A percentile compares a stretch with the other conserved stretches of the same genome.
phyloP scores from a whole-genome alignment of 2,329 filamentous ascomycete species.

The Cytospora paraplurivora region DNA sequence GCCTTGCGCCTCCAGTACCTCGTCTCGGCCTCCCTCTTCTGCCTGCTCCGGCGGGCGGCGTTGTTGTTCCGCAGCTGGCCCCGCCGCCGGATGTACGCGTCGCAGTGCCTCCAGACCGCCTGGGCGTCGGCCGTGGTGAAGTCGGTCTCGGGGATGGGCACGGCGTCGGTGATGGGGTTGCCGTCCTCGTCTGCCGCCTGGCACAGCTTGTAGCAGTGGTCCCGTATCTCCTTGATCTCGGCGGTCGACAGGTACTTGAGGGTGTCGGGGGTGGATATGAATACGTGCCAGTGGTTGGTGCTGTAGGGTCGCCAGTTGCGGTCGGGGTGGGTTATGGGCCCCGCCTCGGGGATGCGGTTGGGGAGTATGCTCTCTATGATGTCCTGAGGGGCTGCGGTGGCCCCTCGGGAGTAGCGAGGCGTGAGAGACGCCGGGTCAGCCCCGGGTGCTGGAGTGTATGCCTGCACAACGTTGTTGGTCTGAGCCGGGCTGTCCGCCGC shows the following conservation, averaged over 20 bases:
- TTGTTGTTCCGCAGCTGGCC: conserved; percentile 27
- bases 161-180: neutral
- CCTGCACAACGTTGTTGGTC: neutral
- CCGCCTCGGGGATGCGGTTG: conserved; percentile 18
- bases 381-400: neutral
- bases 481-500: neutral
- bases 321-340: conserved; percentile 19
- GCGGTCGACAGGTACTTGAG: conserved; percentile 20
- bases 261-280: conserved; percentile 5
- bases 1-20: conserved; percentile 24
- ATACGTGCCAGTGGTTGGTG: conserved; percentile 24
- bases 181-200: neutral
- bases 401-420: neutral
- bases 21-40: conserved; percentile 22
- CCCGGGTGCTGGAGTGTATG: neutral
- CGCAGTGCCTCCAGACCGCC: conserved; percentile 26
- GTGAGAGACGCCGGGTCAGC: neutral
- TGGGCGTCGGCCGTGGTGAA: conserved; percentile 22
- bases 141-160: neutral
- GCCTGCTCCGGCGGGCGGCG: conserved; percentile 19
- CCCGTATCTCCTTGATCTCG: conserved; percentile 26
- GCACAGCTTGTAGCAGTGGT: conserved; percentile 24
- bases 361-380: conserved; percentile 1
- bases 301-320: conserved; percentile 22
- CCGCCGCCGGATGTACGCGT: conserved; percentile 26